Base-by-base conservation (phyloP, 2,329 filamentous ascomycete genomes). In the Trichoderma polysporum region DNA sequence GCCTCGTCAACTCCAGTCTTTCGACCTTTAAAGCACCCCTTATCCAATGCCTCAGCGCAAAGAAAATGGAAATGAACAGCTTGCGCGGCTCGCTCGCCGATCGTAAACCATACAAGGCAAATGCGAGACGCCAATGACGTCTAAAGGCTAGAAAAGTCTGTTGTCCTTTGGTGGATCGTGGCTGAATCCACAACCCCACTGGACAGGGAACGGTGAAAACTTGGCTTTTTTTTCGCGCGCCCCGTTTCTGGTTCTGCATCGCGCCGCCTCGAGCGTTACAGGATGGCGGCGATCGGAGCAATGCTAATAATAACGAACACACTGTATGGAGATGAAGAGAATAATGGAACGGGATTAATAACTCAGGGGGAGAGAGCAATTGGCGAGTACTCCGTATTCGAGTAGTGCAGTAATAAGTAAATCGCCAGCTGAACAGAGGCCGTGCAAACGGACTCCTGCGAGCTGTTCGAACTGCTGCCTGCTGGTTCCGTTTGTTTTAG, bases 51-150 rank as follows among this genome's bases (percentile, higher is more conserved):
- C 13, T 22, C 50, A 19, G 12, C 8, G 8, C 17, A 31, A n/a
- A n/a, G n/a, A n/a, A n/a, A n/a, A n/a, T n/a, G n/a, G n/a, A n/a
- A n/a, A 47, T 17, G 41, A 47, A 6, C 41, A 47, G 52, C 31
- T 54, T 54, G 52, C 52, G 52, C 31, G 52, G 52, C 52, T 54
- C 52, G 35, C 9, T 12, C 31, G 52, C 37, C 35, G 54, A 58
- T 58, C 39, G 25, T 27, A 8, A 47, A 12, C 25, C 27, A n/a
- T 22, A 12, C 35, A 50, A 58, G 53, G 53, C 33, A 60, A 41
- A 50, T 33, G 33, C 45, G 54, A 39, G 35, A 66, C 63, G 49
- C 63, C 54, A 53, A 60, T 66, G 63, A 66, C 63, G 63, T 53
- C 25, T 33, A 9, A 41, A 31, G 33, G 25, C n/a, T 17, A 12